A percentile compares a stretch with the other conserved stretches of the same genome.
Evolutionary conservation across 2,329 filamentous ascomycete genomes (phyloP).

Genomic region (Fusarium denticulatum): DNA sequence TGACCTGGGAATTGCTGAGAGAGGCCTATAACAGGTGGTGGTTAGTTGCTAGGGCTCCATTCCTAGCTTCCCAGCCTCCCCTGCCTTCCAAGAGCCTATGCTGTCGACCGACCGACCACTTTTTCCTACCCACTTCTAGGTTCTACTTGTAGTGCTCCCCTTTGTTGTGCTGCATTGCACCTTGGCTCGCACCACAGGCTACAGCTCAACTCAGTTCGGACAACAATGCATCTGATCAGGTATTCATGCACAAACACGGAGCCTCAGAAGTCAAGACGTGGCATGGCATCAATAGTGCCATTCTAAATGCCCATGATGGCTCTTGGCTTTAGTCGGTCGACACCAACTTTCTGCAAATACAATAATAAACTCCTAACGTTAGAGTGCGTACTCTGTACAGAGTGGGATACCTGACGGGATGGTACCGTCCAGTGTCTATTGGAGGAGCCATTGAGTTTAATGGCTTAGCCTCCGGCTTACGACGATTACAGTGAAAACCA

Average conservation of each 20-base stretch:
- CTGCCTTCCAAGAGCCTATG: neutral
- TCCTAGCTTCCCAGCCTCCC: slow-evolving; percentile 2
- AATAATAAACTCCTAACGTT: slow-evolving; percentile 1
- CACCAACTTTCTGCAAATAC: slow-evolving; percentile 7
- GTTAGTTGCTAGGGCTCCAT: slow-evolving; percentile 7
- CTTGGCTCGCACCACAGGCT: slow-evolving; percentile 5
- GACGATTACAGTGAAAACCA: slow-evolving; percentile 1
- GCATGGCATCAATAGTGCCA: slow-evolving; percentile 29
- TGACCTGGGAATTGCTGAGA: slow-evolving; percentile 20
- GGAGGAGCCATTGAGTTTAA: slow-evolving; percentile 21
- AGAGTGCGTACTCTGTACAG: neutral
- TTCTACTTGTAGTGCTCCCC: neutral
- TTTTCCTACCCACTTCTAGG: neutral
- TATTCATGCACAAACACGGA: slow-evolving; percentile 26
- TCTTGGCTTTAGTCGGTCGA: slow-evolving; percentile 6
- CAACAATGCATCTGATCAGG: slow-evolving; percentile 15
- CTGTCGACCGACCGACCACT: slow-evolving; percentile 1
- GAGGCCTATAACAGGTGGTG: neutral
- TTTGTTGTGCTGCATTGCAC: neutral
- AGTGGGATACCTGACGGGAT: slow-evolving; percentile 4
- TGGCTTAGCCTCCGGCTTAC: slow-evolving; percentile 19
- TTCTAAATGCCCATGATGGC: slow-evolving; percentile 7
- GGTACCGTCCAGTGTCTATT: neutral
- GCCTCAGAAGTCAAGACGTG: slow-evolving; percentile 20
- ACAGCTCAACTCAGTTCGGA: slow-evolving; percentile 4